Conservation (phyloP, 148 eudicot species). For the Vaccinium vitisidaea region DNA sequence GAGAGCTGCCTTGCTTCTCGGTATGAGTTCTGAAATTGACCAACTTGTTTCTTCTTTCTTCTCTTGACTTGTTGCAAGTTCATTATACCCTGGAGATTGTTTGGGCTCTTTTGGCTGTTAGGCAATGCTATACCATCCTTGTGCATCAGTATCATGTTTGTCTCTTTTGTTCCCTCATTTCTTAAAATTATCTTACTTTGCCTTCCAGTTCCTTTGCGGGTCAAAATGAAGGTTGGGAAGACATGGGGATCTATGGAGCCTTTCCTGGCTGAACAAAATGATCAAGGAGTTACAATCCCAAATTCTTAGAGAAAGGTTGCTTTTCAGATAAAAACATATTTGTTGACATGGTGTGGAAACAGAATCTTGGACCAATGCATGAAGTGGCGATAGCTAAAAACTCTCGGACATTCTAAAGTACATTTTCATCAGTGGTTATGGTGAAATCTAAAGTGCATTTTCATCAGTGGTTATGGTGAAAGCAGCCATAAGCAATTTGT, state of each 20-base stretch:
- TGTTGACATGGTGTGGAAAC: not conserved
- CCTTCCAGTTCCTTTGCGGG: constrained; percentile 79
- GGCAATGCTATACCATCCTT: not conserved
- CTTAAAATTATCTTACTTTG: not conserved
- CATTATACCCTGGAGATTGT: not conserved
- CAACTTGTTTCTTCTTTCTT: not conserved
- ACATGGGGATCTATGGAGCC: constrained; percentile 96
- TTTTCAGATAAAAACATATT: not conserved
- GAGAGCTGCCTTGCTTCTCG: constrained; percentile 73
- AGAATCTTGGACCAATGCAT: not conserved
- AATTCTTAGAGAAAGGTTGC: constrained; percentile 8
- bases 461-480: not conserved
- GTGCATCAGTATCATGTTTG: not conserved
- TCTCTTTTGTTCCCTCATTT: not conserved
- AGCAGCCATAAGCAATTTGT: not conserved
- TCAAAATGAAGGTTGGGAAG: constrained; percentile 78
- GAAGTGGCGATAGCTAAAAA: not conserved
- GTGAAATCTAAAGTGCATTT: not conserved
- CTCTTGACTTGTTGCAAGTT: not conserved
- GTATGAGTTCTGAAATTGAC: constrained; percentile 34
- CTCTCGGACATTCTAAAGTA: not conserved
- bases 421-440: not conserved
- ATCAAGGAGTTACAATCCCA: not conserved
- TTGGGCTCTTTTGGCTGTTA: not conserved
- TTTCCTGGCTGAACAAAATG: constrained; percentile 28